These are phyloP conservation scores for Solanum pimpinellifolium DNA, from an alignment of 257 asterid genomes.

Conservation along the genomic window DNA sequence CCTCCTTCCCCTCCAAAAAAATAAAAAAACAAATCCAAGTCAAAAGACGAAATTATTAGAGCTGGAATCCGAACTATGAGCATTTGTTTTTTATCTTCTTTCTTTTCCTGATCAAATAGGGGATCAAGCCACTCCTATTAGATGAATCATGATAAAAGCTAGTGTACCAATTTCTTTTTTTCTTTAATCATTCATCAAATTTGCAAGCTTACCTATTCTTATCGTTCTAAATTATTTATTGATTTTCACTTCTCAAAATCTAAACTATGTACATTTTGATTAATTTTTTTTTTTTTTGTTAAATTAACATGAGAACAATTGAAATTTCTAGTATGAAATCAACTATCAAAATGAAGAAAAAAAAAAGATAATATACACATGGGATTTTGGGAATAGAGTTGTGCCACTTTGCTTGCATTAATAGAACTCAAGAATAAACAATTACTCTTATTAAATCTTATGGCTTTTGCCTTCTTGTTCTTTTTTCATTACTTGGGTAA, in stretches of 20 bases:
- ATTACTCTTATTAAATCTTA: not conserved
- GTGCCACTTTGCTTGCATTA: not conserved
- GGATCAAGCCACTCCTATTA: not conserved
- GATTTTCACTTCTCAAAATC: not conserved
- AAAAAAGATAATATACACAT: not conserved
- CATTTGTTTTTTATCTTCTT: accelerated
- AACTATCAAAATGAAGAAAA: not conserved
- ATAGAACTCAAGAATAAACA: not conserved
- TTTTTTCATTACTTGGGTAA: not conserved
- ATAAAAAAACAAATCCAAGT: too few relatives aligned
- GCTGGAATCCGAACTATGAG: accelerated
- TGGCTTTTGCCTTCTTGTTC: not conserved
- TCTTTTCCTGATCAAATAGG: too few relatives aligned
- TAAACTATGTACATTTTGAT: not conserved
- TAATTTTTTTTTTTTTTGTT: not conserved
- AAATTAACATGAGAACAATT: not conserved
- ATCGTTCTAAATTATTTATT: not conserved
- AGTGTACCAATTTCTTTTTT: not conserved
- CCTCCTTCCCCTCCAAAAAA: too few relatives aligned
- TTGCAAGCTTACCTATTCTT: not conserved
- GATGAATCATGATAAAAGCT: not conserved
- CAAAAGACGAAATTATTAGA: too few relatives aligned
- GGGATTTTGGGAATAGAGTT: not conserved
- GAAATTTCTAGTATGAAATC: not conserved
- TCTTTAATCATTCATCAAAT: not conserved